Percentiles rank a stretch among this genome's conserved stretches.
phyloP scores from a whole-genome alignment of 2,329 filamentous ascomycete genomes.

The Aspergillus fijiensis region DNA sequence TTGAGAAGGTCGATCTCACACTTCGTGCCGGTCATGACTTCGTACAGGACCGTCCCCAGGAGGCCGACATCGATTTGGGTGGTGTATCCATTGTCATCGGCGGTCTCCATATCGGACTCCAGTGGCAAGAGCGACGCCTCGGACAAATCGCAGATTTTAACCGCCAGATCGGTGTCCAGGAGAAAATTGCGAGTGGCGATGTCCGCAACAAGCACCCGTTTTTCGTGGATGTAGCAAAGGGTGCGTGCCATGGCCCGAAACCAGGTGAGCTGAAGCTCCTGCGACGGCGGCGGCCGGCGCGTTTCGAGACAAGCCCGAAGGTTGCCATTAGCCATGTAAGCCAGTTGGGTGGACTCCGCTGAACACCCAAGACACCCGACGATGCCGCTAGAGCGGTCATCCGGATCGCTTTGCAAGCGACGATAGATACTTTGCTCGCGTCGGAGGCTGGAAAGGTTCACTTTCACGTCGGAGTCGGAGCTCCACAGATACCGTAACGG shows the following conservation, averaged over 20 bases:
- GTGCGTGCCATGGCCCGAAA: conserved; percentile 26
- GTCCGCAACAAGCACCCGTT: conserved; percentile 29
- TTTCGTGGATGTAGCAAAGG: conserved; percentile 27
- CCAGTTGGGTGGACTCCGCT: conserved; percentile 19
- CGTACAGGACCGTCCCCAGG: conserved; percentile 33
- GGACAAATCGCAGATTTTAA: conserved; percentile 32
- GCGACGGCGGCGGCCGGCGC: conserved; percentile 13
- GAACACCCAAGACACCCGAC: conserved; percentile 20
- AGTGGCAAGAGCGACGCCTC: conserved; percentile 26
- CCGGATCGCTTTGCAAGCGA: conserved; percentile 14
- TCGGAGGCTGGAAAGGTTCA: conserved; percentile 16
- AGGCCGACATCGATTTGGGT: conserved; percentile 31
- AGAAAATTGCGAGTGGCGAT: conserved; percentile 12
- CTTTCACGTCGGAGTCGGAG: conserved; percentile 16
- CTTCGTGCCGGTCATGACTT: conserved; percentile 24
- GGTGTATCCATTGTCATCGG: conserved; percentile 29
- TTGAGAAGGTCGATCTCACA: conserved; percentile 29
- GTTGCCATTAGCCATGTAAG: conserved; percentile 27
- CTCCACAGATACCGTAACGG: conserved; percentile 18
- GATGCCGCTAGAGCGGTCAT: conserved; percentile 17
- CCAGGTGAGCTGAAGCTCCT: conserved; percentile 24
- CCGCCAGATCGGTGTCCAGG: background rate
- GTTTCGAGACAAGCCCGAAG: conserved; percentile 24
- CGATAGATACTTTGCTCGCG: conserved; percentile 24
- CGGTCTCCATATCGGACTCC: conserved; percentile 25